Percentiles rank a stretch among this genome's conserved stretches.
phyloP scores from a whole-genome alignment of 257 asterid species.

The Coffea canephora region DNA sequence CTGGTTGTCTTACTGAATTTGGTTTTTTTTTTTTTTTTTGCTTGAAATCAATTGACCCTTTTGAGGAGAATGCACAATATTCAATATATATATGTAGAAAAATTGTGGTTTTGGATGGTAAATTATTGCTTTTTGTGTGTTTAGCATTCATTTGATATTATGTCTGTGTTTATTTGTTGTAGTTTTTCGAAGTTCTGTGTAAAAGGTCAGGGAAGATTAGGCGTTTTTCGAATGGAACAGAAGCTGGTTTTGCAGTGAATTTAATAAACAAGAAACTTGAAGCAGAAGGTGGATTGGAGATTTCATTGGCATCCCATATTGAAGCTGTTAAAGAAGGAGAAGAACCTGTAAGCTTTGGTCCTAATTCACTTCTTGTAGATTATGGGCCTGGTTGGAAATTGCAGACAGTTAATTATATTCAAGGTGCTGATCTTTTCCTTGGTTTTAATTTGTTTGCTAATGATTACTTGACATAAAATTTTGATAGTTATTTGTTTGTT shows the following conservation, averaged over 20 bases:
- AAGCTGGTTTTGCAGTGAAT: constrained; percentile 66
- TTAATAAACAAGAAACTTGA: constrained; percentile 58
- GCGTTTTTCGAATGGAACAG: constrained; percentile 80
- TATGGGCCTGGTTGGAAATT: constrained; percentile 74
- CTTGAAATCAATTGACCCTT: background rate
- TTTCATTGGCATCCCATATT: constrained; percentile 49
- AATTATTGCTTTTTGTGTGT: background rate
- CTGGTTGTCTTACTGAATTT: background rate
- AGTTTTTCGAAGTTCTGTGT: constrained; percentile 86
- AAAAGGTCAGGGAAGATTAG: constrained; percentile 61
- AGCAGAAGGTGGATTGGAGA: constrained; percentile 16
- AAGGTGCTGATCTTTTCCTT: constrained; percentile 25
- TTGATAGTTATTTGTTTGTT: background rate
- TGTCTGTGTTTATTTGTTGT: constrained; percentile 3
- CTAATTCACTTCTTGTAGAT: constrained; percentile 58
- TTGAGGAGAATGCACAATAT: background rate
- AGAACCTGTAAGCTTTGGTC: constrained; percentile 79
- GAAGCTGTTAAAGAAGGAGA: constrained; percentile 86
- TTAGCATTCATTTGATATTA: background rate
- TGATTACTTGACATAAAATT: background rate
- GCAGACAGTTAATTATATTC: constrained; percentile 50
- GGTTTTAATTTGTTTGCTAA: background rate
- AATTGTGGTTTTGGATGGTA: background rate
- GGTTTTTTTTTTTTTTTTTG: background rate
- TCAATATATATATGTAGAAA: background rate